Evolutionary conservation across 352 stramenopile species (phyloP).

Genomic region (Pythium rishiriense): DNA sequence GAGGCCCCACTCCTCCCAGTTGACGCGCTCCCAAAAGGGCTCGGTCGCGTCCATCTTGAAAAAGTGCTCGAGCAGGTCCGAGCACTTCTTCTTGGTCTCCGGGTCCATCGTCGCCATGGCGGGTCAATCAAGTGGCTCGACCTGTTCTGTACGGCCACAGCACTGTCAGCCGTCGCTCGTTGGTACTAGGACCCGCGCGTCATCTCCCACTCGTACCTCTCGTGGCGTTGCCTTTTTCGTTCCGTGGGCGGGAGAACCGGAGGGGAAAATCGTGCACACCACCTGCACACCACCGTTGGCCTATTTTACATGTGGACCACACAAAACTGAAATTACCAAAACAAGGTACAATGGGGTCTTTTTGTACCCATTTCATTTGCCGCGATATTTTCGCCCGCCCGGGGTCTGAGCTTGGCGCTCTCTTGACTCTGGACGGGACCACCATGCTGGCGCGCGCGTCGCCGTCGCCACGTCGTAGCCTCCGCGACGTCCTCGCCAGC

Average conservation of each 20-base stretch:
- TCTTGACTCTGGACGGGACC: no score
- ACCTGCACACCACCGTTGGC: conserved; percentile 1
- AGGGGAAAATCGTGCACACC: conserved; percentile 1
- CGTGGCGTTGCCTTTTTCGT: neutral
- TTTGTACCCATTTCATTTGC: conserved; percentile 8
- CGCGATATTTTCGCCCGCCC: neutral
- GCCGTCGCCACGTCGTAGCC: neutral
- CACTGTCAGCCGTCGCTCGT: neutral
- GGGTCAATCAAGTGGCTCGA: neutral
- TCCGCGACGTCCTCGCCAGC: neutral
- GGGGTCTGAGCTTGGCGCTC: no score
- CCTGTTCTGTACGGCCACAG: neutral
- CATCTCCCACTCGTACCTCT: conserved; percentile 6
- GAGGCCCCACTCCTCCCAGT: conserved; percentile 89
- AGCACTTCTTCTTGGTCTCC: conserved; percentile 82
- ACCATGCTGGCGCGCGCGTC: no score
- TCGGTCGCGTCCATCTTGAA: conserved; percentile 80
- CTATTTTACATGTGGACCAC: conserved; percentile 15
- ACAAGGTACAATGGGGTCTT: neutral
- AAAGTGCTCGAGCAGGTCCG: conserved; percentile 78
- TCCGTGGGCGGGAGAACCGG: neutral
- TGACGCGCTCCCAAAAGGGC: conserved; percentile 84
- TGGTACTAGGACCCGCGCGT: neutral
- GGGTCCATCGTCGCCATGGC: conserved; percentile 49
- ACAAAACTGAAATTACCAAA: conserved; percentile 1